Conservation (phyloP, 2,329 filamentous ascomycete species). For the Teratosphaeria epicoccoides region DNA sequence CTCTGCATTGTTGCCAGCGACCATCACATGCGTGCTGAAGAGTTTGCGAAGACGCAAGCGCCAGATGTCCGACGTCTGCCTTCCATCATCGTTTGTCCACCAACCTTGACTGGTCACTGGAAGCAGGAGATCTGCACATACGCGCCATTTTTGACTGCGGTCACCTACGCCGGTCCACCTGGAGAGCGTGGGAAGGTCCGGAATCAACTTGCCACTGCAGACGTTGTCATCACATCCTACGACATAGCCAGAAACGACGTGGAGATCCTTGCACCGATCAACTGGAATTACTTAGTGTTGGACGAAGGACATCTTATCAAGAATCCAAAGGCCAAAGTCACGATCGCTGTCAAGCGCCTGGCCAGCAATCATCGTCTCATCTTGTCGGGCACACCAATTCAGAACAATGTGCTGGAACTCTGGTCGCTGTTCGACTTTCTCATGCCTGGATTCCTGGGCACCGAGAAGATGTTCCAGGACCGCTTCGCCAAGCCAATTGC, state of each 20-base stretch:
- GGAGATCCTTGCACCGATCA: slow-evolving; percentile 71
- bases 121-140: slow-evolving; percentile 95
- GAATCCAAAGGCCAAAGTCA: slow-evolving; percentile 95
- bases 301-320: slow-evolving; percentile 98
- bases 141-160: slow-evolving; percentile 81
- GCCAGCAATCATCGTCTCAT: slow-evolving; percentile 90
- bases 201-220: slow-evolving; percentile 60
- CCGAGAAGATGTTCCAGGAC: slow-evolving; percentile 93
- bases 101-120: slow-evolving; percentile 95
- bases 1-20: slow-evolving; percentile 97
- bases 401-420: slow-evolving; percentile 92
- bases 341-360: slow-evolving; percentile 80
- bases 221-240: slow-evolving; percentile 94
- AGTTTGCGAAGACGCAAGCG: slow-evolving; percentile 72
- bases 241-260: slow-evolving; percentile 94
- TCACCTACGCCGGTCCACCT: slow-evolving; percentile 85
- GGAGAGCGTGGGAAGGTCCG: slow-evolving; percentile 64
- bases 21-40: slow-evolving; percentile 84
- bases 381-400: slow-evolving; percentile 90
- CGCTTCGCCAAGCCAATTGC: slow-evolving; percentile 92
- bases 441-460: slow-evolving; percentile 95
- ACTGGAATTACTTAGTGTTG: slow-evolving; percentile 94
- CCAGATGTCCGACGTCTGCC: slow-evolving; percentile 70
- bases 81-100: slow-evolving; percentile 90
- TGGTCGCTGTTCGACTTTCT: slow-evolving; percentile 99